Evolutionary conservation across 345 rosid genomes (phyloP).

Genomic region (Lepidium aucheri): DNA sequence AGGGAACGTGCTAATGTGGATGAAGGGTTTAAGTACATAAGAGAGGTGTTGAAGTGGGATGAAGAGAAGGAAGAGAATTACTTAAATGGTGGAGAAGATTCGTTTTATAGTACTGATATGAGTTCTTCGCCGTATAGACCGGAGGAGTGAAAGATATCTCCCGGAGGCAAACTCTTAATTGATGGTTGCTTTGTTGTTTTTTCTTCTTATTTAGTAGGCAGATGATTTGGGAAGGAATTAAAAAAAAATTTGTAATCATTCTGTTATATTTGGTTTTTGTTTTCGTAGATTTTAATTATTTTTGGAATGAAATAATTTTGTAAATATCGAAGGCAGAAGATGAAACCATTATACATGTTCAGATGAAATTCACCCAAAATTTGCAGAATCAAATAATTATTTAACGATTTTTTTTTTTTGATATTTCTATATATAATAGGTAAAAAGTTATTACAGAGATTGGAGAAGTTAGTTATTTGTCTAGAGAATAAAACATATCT

Average conservation of each 20-base stretch:
- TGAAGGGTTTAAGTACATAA: conserved; percentile 80
- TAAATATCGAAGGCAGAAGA: not conserved
- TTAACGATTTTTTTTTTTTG: not conserved
- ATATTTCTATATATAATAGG: not conserved
- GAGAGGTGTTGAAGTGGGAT: conserved; percentile 96
- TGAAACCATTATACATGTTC: not conserved
- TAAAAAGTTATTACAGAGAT: not conserved
- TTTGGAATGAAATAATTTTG: conserved; percentile 13
- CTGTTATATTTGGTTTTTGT: conserved; percentile 1
- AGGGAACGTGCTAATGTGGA: conserved; percentile 67
- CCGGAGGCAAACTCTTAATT: conserved; percentile 1
- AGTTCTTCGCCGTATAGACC: conserved; percentile 66
- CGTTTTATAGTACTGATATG: conserved; percentile 83
- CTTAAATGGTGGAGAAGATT: conserved; percentile 72
- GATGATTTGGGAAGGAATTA: not conserved
- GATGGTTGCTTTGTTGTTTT: not conserved
- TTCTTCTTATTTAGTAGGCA: not conserved
- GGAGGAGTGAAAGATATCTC: conserved; percentile 3
- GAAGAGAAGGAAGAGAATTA: conserved; percentile 84
- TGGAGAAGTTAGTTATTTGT: not conserved
- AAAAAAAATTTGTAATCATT: not conserved
- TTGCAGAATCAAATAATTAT: not conserved
- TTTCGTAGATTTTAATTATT: not conserved
- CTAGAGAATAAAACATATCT: not conserved
- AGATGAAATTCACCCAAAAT: not conserved